These are phyloP conservation scores for Peronospora belbahrii DNA, from an alignment of 352 stramenopile genomes.

Conservation along the genomic window DNA sequence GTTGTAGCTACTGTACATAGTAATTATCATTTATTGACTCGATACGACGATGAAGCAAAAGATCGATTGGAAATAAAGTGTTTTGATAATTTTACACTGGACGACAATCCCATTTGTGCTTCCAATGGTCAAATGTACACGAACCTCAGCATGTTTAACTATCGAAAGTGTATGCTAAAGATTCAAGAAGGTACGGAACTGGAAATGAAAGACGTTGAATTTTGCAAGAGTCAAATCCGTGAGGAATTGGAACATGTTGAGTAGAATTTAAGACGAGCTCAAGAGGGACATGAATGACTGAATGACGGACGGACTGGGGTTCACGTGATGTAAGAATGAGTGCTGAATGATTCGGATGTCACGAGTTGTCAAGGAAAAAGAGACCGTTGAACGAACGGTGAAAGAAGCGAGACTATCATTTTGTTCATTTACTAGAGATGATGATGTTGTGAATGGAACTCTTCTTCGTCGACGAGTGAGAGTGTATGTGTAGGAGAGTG, in stretches of 20 bases:
- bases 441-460: too few species aligned
- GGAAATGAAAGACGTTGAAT: slow-evolving; percentile 32
- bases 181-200: slow-evolving; percentile 26
- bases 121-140: slow-evolving; percentile 48
- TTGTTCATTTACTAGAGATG: slow-evolving; percentile 1
- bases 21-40: slow-evolving; percentile 19
- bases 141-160: slow-evolving; percentile 50
- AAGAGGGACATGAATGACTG: too few species aligned
- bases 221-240: slow-evolving; percentile 29
- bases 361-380: background rate
- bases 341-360: too few species aligned
- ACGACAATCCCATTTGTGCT: slow-evolving; percentile 41
- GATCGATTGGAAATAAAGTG: slow-evolving; percentile 28
- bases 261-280: too few species aligned
- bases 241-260: slow-evolving; percentile 28
- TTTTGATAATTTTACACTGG: slow-evolving; percentile 36
- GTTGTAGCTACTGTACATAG: slow-evolving; percentile 28
- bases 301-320: too few species aligned
- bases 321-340: too few species aligned
- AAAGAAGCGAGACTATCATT: background rate
- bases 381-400: slow-evolving; percentile 2
- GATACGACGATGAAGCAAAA: slow-evolving; percentile 17
- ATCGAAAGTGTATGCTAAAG: slow-evolving; percentile 41
- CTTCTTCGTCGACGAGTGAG: too few species aligned
- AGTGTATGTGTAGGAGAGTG: too few species aligned